A percentile compares a stretch with the other conserved stretches of the same genome.
Evolutionary conservation across 441 rosid species (phyloP).

Genomic region (Populus trichocarpa): DNA sequence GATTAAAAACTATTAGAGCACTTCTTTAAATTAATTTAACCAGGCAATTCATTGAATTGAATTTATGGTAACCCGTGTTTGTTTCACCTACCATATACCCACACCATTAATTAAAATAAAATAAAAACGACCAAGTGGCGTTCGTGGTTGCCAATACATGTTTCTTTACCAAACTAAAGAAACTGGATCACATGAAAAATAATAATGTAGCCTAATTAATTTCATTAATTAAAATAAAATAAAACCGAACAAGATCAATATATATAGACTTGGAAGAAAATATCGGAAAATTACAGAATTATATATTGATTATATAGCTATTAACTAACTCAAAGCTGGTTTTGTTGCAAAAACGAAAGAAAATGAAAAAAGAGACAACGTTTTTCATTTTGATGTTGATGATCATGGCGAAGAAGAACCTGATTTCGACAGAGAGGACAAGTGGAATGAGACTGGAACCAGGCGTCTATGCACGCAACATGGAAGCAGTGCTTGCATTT

Average conservation of each 20-base stretch:
- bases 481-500: constrained; percentile 50
- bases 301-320: background rate
- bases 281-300: background rate
- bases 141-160: background rate
- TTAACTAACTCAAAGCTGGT: background rate
- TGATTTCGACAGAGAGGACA: constrained; percentile 39
- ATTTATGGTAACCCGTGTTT: background rate
- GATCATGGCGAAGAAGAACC: constrained; percentile 4
- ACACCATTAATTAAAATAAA: too few species aligned
- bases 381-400: background rate
- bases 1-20: too few species aligned
- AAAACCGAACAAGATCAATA: background rate
- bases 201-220: background rate
- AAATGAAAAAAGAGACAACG: background rate
- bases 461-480: constrained; percentile 36
- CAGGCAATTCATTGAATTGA: too few species aligned
- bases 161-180: background rate
- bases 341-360: background rate
- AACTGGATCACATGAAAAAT: background rate
- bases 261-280: too few species aligned
- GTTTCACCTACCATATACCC: background rate
- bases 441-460: constrained; percentile 29
- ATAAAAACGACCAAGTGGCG: background rate
- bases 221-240: background rate
- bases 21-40: too few species aligned